Evolutionary conservation across 805 yeast genomes (phyloP).

Genomic region (Phaffomyces antillensis): DNA sequence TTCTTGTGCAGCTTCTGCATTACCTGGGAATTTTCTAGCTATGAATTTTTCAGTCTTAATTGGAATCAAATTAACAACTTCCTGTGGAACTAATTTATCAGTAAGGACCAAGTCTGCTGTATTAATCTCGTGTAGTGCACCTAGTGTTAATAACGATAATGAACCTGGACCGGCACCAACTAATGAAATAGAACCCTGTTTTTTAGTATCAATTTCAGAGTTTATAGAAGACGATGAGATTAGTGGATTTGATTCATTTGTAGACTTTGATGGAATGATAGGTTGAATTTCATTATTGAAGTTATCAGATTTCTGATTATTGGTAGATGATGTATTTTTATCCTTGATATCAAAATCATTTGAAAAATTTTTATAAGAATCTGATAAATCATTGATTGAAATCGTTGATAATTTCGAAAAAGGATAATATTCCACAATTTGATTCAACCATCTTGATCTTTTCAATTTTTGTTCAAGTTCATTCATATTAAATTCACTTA

Average conservation of each 20-base stretch:
- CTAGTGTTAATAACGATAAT: constrained; percentile 70
- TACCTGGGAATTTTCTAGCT: constrained; percentile 94
- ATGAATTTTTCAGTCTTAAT: constrained; percentile 66
- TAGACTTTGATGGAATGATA: background rate
- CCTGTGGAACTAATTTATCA: constrained; percentile 88
- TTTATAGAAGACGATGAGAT: background rate
- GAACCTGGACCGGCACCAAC: constrained; percentile 96
- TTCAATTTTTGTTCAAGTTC: constrained; percentile 45
- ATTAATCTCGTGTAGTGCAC: constrained; percentile 75
- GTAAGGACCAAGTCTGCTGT: constrained; percentile 81
- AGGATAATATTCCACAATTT: constrained; percentile 88
- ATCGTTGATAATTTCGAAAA: constrained; percentile 53
- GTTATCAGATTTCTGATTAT: constrained; percentile 24
- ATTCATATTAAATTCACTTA: constrained; percentile 51
- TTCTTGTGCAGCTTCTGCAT: constrained; percentile 88
- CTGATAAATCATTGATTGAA: constrained; percentile 49
- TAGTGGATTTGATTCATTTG: background rate
- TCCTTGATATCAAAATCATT: background rate
- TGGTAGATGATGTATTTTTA: background rate
- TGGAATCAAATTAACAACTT: constrained; percentile 80
- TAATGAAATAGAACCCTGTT: constrained; percentile 59
- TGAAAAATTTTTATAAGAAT: constrained; percentile 25
- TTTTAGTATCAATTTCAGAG: background rate
- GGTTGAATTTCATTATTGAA: background rate
- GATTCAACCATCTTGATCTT: constrained; percentile 79